These are phyloP conservation scores for Avena atlantica DNA, from an alignment of 176 grass and related monocot species.

Conservation along the genomic window DNA sequence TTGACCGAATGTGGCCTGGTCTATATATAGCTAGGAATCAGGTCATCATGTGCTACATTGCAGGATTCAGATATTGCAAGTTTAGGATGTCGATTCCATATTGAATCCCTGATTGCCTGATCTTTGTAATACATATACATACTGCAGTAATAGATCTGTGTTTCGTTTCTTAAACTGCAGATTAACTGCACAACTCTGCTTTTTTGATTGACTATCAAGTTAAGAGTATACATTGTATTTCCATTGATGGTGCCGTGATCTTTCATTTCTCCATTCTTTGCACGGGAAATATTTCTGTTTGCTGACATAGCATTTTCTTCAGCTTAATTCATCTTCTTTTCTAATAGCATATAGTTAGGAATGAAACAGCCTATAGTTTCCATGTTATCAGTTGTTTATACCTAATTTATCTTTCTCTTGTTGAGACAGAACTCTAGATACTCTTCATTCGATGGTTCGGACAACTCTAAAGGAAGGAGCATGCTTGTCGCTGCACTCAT, in stretches of 20 bases:
- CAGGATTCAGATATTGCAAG: slow-evolving; percentile 32
- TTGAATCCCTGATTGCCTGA: slow-evolving; percentile 13
- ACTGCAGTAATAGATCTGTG: neutral
- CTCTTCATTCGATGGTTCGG: slow-evolving; percentile 69
- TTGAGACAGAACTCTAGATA: slow-evolving; percentile 69
- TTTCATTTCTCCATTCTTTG: slow-evolving; percentile 1
- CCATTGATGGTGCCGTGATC: neutral
- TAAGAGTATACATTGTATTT: slow-evolving; percentile 19
- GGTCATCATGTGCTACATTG: neutral
- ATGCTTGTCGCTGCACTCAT: slow-evolving; percentile 99
- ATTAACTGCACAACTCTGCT: neutral
- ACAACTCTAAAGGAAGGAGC: slow-evolving; percentile 86
- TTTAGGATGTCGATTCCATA: slow-evolving; percentile 24
- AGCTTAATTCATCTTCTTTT: slow-evolving; percentile 17
- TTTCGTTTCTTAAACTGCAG: slow-evolving; percentile 3
- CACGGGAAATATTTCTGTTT: neutral
- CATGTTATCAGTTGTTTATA: slow-evolving; percentile 8
- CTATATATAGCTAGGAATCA: slow-evolving; percentile 5
- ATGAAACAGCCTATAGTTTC: neutral
- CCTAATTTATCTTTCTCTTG: slow-evolving; percentile 38
- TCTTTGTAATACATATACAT: slow-evolving; percentile 23
- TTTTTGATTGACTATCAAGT: slow-evolving; percentile 3
- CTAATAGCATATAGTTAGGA: neutral
- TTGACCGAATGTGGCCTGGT: neutral
- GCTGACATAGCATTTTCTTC: slow-evolving; percentile 12